Conservation (phyloP, 2,329 filamentous ascomycete genomes). For the Trichoderma sp. region DNA sequence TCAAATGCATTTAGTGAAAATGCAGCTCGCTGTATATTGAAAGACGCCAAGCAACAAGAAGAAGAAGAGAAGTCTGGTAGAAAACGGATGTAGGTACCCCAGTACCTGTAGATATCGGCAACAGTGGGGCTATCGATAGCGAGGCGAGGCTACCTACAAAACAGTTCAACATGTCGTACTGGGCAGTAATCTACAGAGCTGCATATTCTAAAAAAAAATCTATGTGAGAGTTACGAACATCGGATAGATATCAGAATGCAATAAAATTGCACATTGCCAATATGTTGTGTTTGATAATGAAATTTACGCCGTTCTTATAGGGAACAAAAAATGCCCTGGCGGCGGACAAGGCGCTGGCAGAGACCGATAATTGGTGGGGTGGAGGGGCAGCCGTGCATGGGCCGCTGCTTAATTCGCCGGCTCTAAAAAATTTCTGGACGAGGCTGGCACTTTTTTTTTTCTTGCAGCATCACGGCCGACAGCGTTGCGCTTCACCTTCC, state of each 20-base stretch:
- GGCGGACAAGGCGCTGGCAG: neutral
- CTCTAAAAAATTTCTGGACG: conserved; percentile 35
- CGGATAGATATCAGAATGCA: neutral
- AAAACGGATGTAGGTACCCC: neutral
- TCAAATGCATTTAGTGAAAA: neutral
- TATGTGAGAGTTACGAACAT: neutral
- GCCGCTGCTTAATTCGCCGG: conserved; percentile 35
- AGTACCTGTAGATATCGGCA: neutral
- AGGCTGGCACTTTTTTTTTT: conserved; percentile 32
- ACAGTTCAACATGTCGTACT: neutral
- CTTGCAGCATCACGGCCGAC: conserved; percentile 14
- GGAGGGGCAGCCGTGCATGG: conserved; percentile 34
- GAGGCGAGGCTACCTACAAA: neutral
- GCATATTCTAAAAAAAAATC: neutral
- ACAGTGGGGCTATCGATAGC: neutral
- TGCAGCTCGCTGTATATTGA: neutral
- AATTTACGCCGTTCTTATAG: neutral
- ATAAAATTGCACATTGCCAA: neutral
- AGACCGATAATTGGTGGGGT: conserved; percentile 24
- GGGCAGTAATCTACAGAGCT: neutral
- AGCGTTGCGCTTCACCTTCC: conserved; percentile 12
- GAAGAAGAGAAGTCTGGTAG: neutral
- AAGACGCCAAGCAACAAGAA: neutral
- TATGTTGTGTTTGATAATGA: neutral
- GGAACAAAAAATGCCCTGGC: neutral